These are phyloP conservation scores for Plicaturopsis crispa DNA, from an alignment of 768 basidiomycete species.

Conservation along the genomic window DNA sequence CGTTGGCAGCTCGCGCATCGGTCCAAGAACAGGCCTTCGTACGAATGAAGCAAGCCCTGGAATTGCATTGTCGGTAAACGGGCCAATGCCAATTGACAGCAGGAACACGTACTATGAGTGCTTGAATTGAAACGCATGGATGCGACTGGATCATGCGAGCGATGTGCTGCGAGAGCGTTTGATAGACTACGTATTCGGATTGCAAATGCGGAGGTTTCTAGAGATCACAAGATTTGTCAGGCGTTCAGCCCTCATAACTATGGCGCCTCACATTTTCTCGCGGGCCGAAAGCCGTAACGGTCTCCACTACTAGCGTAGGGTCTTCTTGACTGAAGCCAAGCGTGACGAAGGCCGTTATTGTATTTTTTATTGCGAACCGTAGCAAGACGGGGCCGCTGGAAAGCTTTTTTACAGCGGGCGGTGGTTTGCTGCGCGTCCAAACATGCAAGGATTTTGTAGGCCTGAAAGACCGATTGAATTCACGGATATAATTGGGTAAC, in stretches of 20 bases:
- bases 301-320: slow-evolving; percentile 44
- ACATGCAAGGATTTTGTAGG: too few relatives aligned
- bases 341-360: slow-evolving; percentile 58
- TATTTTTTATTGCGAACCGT: slow-evolving; percentile 56
- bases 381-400: slow-evolving; percentile 32
- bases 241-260: slow-evolving; percentile 1
- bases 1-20: slow-evolving; percentile 55
- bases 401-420: slow-evolving; percentile 7
- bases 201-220: slow-evolving; percentile 66
- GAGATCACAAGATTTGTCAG: slow-evolving; percentile 4
- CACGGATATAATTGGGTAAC: slow-evolving; percentile 46
- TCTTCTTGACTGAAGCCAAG: slow-evolving; percentile 29
- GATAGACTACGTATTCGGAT: slow-evolving; percentile 60
- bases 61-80: slow-evolving; percentile 4
- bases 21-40: slow-evolving; percentile 54
- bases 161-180: slow-evolving; percentile 59
- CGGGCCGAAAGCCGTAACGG: slow-evolving; percentile 63
- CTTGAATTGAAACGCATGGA: slow-evolving; percentile 44
- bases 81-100: slow-evolving; percentile 5
- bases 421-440: slow-evolving; percentile 32
- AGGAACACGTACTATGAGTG: slow-evolving; percentile 34
- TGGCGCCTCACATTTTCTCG: slow-evolving; percentile 50
- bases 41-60: slow-evolving; percentile 47
- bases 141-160: slow-evolving; percentile 49
- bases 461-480: slow-evolving; percentile 51